Conservation (phyloP, 225 moss, liverwort and hornwort genomes). For the Thuidium tamariscinum region DNA sequence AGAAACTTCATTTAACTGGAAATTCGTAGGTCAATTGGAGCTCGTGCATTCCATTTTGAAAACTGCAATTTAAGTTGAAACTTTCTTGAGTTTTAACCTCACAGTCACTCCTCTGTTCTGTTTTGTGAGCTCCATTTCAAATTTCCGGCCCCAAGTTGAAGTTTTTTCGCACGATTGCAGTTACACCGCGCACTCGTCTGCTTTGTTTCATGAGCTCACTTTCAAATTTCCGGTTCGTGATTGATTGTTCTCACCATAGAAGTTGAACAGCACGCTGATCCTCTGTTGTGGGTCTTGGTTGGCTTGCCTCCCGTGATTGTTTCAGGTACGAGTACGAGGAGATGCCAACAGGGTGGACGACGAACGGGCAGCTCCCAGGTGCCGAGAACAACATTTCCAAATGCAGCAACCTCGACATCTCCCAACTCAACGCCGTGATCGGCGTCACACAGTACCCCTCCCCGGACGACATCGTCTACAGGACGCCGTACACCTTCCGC, state of each 20-base stretch:
- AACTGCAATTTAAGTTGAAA: background rate
- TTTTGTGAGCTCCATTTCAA: background rate
- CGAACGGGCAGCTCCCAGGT: constrained; percentile 4
- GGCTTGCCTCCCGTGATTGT: background rate
- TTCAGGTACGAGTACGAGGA: constrained; percentile 25
- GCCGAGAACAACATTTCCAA: background rate
- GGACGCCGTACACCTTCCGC: background rate
- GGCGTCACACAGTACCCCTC: background rate
- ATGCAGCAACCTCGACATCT: background rate
- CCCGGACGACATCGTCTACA: background rate
- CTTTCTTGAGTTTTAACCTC: background rate
- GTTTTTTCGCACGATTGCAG: background rate
- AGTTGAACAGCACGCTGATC: background rate
- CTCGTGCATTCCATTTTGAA: background rate
- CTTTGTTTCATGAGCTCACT: background rate
- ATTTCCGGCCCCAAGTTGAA: background rate
- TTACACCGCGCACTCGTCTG: background rate
- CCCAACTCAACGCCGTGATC: background rate
- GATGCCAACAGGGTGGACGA: constrained; percentile 1
- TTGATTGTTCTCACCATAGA: background rate
- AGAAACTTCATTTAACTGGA: background rate
- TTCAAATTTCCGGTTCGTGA: background rate
- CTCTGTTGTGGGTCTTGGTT: background rate
- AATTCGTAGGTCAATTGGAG: background rate
- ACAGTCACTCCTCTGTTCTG: background rate